These are phyloP conservation scores for Cutaneotrichosporon cavernicola DNA, from an alignment of 1,284 basidiomycete genomes.

Conservation along the genomic window DNA sequence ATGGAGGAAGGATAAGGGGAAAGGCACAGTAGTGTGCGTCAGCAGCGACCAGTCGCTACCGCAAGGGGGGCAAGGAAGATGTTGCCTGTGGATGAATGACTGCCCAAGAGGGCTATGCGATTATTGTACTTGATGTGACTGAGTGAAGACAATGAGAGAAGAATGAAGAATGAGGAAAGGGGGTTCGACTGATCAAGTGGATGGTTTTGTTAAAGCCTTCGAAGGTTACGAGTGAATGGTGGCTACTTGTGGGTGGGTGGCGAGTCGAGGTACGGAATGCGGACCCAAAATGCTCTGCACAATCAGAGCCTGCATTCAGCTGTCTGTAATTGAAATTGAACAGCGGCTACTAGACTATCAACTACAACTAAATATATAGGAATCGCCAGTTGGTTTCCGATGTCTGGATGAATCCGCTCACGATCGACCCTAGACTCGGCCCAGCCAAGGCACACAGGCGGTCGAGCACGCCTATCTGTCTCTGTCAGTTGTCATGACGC, in stretches of 20 bases:
- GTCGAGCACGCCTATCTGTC: no score
- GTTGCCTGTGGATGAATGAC: background rate
- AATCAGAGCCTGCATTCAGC: no score
- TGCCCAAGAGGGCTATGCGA: background rate
- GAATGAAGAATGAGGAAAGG: background rate
- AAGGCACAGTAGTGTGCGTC: background rate
- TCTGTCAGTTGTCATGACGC: no score
- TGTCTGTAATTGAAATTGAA: no score
- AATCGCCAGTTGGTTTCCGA: slow-evolving; percentile 47
- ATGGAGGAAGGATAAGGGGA: background rate
- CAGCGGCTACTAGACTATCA: no score
- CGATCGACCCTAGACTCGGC: slow-evolving; percentile 62
- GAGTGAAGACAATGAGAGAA: background rate
- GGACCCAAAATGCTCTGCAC: background rate
- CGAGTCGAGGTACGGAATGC: background rate
- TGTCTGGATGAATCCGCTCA: slow-evolving; percentile 61
- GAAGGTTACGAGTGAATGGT: background rate
- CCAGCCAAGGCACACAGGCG: slow-evolving; percentile 58
- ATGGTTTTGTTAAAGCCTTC: background rate
- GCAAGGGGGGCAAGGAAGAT: background rate
- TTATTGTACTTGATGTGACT: background rate
- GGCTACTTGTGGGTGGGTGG: background rate
- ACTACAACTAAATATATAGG: no score
- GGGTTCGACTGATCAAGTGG: no score
- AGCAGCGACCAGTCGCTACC: background rate